Percentiles rank a stretch among this genome's conserved stretches.
phyloP scores from a whole-genome alignment of 2,329 filamentous ascomycete genomes.

The Colletotrichum chrysophilum region DNA sequence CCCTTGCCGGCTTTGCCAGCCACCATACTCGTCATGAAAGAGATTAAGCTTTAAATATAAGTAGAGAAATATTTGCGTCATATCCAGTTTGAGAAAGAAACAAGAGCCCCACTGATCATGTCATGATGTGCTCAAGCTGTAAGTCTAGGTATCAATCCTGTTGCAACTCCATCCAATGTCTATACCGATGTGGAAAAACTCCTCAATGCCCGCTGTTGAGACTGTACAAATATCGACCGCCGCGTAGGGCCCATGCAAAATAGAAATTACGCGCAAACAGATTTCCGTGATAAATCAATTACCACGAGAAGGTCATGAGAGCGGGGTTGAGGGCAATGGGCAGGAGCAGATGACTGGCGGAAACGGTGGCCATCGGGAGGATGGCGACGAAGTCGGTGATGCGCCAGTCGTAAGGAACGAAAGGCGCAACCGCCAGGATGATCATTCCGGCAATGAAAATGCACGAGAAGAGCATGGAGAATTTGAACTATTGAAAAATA shows the following conservation, averaged over 20 bases:
- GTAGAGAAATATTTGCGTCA: background rate
- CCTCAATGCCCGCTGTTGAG: background rate
- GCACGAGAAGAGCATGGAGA: slow-evolving; percentile 67
- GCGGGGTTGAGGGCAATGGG: slow-evolving; percentile 80
- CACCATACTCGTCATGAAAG: background rate
- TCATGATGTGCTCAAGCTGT: slow-evolving; percentile 7
- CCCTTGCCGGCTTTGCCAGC: background rate
- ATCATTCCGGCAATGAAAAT: slow-evolving; percentile 67
- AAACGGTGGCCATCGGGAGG: slow-evolving; percentile 75
- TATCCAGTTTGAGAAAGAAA: background rate
- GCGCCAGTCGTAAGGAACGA: slow-evolving; percentile 69
- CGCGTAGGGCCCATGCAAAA: slow-evolving; percentile 9
- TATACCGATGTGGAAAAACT: slow-evolving; percentile 14
- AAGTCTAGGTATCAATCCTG: slow-evolving; percentile 17
- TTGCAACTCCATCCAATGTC: slow-evolving; percentile 20
- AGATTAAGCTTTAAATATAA: slow-evolving; percentile 10
- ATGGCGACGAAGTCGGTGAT: slow-evolving; percentile 79
- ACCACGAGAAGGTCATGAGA: slow-evolving; percentile 82
- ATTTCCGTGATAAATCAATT: slow-evolving; percentile 28
- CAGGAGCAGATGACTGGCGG: slow-evolving; percentile 71
- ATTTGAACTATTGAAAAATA: slow-evolving; percentile 65
- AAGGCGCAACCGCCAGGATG: slow-evolving; percentile 65
- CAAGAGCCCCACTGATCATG: background rate
- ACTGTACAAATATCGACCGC: slow-evolving; percentile 6
- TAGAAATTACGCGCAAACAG: background rate